Percentiles rank a stretch among this genome's conserved stretches.
Evolutionary conservation across 129 eudicot species (phyloP).

Genomic region (Calendula officinalis): DNA sequence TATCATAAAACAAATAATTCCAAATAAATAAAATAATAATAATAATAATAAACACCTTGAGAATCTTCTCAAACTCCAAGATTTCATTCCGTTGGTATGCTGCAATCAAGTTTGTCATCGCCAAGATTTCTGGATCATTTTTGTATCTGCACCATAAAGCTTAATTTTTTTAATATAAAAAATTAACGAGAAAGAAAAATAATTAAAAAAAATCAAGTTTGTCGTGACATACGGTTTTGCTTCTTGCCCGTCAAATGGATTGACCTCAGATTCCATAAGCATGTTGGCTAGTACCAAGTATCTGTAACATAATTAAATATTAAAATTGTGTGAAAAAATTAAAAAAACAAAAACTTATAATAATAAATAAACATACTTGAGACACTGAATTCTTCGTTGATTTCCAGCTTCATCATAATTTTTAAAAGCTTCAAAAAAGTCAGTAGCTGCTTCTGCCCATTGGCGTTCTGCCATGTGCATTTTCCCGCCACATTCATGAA

Average conservation of each 20-base stretch:
- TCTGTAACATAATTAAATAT: slow-evolving; percentile 32
- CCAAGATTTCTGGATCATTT: slow-evolving; percentile 94
- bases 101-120: slow-evolving; percentile 96
- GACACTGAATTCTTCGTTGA: slow-evolving; percentile 88
- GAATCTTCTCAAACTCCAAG: slow-evolving; percentile 95
- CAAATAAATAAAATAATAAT: neutral
- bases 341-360: neutral
- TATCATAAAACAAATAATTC: neutral
- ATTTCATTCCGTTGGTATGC: slow-evolving; percentile 98
- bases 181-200: neutral
- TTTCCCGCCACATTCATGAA: slow-evolving; percentile 98
- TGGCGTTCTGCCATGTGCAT: slow-evolving; percentile 99
- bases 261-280: slow-evolving; percentile 98
- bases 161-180: neutral
- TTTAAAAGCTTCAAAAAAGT: slow-evolving; percentile 97
- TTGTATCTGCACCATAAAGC: slow-evolving; percentile 57
- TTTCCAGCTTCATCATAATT: slow-evolving; percentile 99
- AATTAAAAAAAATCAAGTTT: neutral
- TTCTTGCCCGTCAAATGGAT: slow-evolving; percentile 98
- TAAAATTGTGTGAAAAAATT: slow-evolving; percentile 16
- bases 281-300: slow-evolving; percentile 98
- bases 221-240: slow-evolving; percentile 93
- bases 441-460: slow-evolving; percentile 99
- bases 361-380: slow-evolving; percentile 60
- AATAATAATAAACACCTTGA: slow-evolving; percentile 46